Evolutionary conservation across 2,329 filamentous ascomycete species (phyloP).

Genomic region (Venturia effusa): DNA sequence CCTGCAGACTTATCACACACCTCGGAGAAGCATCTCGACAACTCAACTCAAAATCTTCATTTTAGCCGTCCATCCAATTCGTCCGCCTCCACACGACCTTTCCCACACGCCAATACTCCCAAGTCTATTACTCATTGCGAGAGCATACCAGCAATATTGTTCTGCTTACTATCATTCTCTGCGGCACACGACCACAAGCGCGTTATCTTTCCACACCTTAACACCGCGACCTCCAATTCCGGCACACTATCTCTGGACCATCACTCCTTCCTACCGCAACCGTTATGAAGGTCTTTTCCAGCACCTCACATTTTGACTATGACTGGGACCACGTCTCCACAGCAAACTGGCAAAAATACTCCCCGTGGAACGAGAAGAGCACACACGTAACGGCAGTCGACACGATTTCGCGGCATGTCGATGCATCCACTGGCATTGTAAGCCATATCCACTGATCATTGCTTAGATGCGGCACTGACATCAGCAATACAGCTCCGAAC

Average conservation of each 20-base stretch:
- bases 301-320: slow-evolving; percentile 84
- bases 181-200: background rate
- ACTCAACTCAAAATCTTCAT: background rate
- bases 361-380: slow-evolving; percentile 97
- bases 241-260: background rate
- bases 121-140: background rate
- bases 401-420: slow-evolving; percentile 65
- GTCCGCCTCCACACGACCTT: background rate
- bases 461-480: slow-evolving; percentile 5
- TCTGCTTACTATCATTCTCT: too few species aligned
- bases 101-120: background rate
- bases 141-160: background rate
- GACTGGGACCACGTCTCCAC: slow-evolving; percentile 97
- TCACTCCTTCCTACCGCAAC: background rate
- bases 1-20: background rate
- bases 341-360: slow-evolving; percentile 98
- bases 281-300: slow-evolving; percentile 90
- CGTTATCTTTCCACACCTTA: background rate
- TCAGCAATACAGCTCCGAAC: slow-evolving; percentile 48
- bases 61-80: background rate
- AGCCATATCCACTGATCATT: slow-evolving; percentile 22
- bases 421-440: slow-evolving; percentile 55
- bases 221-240: background rate
- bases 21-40: background rate
- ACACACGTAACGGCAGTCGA: slow-evolving; percentile 94